Conservation (phyloP, 2,329 filamentous ascomycete genomes). For the Gnomoniopsis sp. region DNA sequence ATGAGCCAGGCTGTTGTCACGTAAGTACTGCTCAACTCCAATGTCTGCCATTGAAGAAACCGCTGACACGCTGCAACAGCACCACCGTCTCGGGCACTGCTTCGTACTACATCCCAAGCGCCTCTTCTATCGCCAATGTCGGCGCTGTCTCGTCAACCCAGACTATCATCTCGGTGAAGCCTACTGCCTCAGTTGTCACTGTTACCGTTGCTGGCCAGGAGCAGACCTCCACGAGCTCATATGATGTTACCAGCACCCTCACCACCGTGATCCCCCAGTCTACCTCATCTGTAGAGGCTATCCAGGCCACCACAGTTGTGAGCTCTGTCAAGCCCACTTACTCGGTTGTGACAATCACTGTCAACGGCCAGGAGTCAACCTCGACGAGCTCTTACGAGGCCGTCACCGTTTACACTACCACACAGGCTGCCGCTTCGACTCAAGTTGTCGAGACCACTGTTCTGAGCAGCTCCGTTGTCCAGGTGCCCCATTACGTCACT, state of each 20-base stretch:
- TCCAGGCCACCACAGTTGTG: not conserved
- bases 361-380: not conserved
- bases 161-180: not conserved
- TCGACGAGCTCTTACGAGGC: not conserved
- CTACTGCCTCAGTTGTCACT: conserved; percentile 9
- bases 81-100: conserved; percentile 12
- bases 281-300: not conserved
- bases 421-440: not conserved
- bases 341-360: not conserved
- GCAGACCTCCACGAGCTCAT: conserved; percentile 7
- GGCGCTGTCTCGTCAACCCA: not conserved
- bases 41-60: no score
- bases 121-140: conserved; percentile 1
- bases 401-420: not conserved
- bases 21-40: no score
- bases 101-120: conserved; percentile 13
- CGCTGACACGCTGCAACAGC: no score
- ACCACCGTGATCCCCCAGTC: not conserved
- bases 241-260: conserved; percentile 6
- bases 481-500: conserved; percentile 9
- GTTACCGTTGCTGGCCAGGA: conserved; percentile 10
- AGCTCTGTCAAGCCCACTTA: not conserved
- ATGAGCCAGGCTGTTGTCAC: conserved; percentile 17
- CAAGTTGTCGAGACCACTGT: not conserved
- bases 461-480: conserved; percentile 10